Base-by-base conservation (phyloP, 179 eudicot genomes). In the Silene coronaria region DNA sequence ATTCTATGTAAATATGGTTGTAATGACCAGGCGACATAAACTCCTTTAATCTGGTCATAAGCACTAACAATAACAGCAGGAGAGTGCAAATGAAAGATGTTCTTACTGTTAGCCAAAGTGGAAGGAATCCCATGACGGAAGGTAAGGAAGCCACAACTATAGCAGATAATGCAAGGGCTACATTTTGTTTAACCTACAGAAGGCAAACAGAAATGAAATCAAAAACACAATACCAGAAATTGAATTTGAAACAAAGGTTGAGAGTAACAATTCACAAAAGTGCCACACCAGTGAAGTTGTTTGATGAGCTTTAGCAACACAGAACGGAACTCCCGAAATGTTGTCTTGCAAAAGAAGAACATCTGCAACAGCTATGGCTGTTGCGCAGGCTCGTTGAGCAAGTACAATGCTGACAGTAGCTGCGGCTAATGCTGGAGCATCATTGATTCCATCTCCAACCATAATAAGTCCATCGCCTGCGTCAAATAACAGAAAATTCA, bases 371-470 rank as follows among this genome's bases (percentile, higher is more conserved):
- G 97, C 97, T 73, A 93, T 87, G 17, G 99, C 99, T 67, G 97
- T 83, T 73, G 93, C 96, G 80, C 99, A 93, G 57, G 97, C 99
- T 79, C 97, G 97, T 73, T 84, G 91, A 27, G 97, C 99, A 55
- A 95, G 89, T 69, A 95, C 99, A 71, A 89, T 85, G 59, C 97
- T 95, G 32, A 95, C 97, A 22, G 97, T 85, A 79, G 99, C 97
- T 74, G 97, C 99, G 48, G 99, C 99, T 81, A 95, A 88, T 38
- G 97, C 99, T 34, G 99, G 99, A 57, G 99, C 97, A 85, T 95
- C 97, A 79, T 95, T 95, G 61, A 93, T 93, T 74, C 99, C 99
- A 77, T 95, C 99, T 38, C 99, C 99, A 26, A 95, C 97, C 99
- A 95, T 93, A 72, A 93, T 89, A 55, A 93, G 89, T 72, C 99